Conservation (phyloP, 441 rosid genomes). For the Gossypium trilobum region DNA sequence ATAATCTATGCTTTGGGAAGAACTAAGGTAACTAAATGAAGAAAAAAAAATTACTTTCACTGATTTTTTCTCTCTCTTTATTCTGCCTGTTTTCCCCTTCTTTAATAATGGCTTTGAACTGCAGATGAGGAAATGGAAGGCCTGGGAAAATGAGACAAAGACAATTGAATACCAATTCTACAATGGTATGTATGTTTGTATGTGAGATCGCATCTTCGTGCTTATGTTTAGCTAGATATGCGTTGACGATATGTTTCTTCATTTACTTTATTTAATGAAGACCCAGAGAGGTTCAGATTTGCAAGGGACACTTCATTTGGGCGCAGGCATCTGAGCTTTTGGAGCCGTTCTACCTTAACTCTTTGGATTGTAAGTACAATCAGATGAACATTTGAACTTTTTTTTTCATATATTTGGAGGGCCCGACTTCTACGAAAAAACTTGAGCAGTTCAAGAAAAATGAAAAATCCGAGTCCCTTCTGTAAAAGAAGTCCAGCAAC, state of each 20-base stretch:
- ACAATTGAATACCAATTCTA: slow-evolving; percentile 69
- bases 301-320: slow-evolving; percentile 93
- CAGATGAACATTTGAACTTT: not conserved
- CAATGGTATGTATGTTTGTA: slow-evolving; percentile 45
- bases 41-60: not conserved
- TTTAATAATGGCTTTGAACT: slow-evolving; percentile 4
- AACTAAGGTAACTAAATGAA: slow-evolving; percentile 42
- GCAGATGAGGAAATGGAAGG: slow-evolving; percentile 88
- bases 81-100: too few relatives aligned
- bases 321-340: slow-evolving; percentile 57
- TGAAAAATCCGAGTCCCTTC: too few relatives aligned
- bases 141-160: slow-evolving; percentile 80
- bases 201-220: not conserved
- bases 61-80: not conserved
- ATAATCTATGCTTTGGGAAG: slow-evolving; percentile 58
- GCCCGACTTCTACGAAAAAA: too few relatives aligned
- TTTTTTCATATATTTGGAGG: too few relatives aligned
- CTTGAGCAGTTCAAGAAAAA: too few relatives aligned
- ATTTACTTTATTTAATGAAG: slow-evolving; percentile 29
- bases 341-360: slow-evolving; percentile 57
- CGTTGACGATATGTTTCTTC: not conserved
- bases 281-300: slow-evolving; percentile 89
- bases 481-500: too few relatives aligned
- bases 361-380: slow-evolving; percentile 72
- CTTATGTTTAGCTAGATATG: not conserved